Evolutionary conservation across 306 rosid genomes (phyloP), one percentile per base, ranked within the genome.

Genomic region (Citrullus amarus): DNA sequence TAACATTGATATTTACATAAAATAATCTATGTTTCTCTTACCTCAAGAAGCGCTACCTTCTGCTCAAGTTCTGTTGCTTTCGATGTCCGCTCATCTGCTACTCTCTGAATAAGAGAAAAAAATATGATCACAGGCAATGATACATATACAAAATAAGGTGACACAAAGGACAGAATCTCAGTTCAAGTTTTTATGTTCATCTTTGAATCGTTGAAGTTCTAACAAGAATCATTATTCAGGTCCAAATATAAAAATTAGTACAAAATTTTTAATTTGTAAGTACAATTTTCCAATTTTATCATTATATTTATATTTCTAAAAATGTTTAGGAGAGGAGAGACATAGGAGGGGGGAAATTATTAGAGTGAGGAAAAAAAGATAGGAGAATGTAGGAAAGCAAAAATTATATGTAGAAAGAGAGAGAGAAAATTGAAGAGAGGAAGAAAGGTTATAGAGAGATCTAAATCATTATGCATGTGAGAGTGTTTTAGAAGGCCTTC

Each of bases 21-120:
- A 78, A 77, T 20, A 51, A 22, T 69, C 75, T 83, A 75, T 75
- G 13, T 54, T 65, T 62, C 5, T 11, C 63, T 77, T 89, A 92
- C 99, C 99, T 95, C 99, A 32, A 95, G 99, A 87, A 88, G 87
- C 25, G 97, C 97, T 89, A 92, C 87, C 84, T 92, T 95, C 87
- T 88, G 99, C 90, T 95, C 97, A 81, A 95, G 97, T 71, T 95
- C 97, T 39, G 97, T 86, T 78, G 90, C 97, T 89, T 90, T 95
- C 9, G 93, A 81, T 48, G 97, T 92, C 81, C 97, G 90, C 80
- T 95, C 99, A 85, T 95, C 99, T 8, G 97, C 96, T 75, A 88
- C 82, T 84, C 97, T 89, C 97, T 95, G 81, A 68, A 84, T 72
- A 63, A 53, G 32, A 28, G 63, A 9, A 28, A 81, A 87, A 74